Evolutionary conservation across 306 rosid species (phyloP), one percentile per base, ranked within the genome.

Genomic region (Arachis hypogaea): DNA sequence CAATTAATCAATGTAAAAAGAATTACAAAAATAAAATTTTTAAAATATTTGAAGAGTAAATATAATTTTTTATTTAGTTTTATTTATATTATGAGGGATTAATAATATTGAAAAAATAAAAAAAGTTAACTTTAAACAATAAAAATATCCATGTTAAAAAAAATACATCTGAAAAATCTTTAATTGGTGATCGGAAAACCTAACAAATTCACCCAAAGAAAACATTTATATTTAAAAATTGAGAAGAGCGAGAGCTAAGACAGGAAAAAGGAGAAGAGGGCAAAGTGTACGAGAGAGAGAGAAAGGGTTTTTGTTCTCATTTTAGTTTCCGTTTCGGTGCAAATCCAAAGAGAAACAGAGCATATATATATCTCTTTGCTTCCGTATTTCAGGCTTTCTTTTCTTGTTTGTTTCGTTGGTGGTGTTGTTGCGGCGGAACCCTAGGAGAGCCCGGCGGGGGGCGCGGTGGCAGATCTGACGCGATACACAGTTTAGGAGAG

Each of bases 381-480:
- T 44, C 30, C 9, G 1, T 43, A 33, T 6, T 7, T 43, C 0
- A 43, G 7, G 1, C 5, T 6, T 55, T 18, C 60, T 18, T 55
- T 3, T 11, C 56, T 12, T 10, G 12, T 14, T 52, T 7, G 58
- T 52, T 4, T 52, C 3, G 9, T 52, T 52, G 7, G 73, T 66
- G 28, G 28, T 77, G 38, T 36, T 81, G 59, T 65, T 72, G 88
- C 88, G 90, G 91, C 86, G 92, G 81, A 89, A 84, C 84, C 90
- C 57, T 61, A 73, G 59, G 47, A 2, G 22, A 7, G 56, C 30
- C 42, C 59, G 64, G 65, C 29, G 33, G 60, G 68, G 71, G 0
- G 58, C 51, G 78, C 73, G 14, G 63, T 10, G 49, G 64, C 29
- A 50, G 77, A 78, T 69, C 83, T 76, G 80, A 66, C 38, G 75